Conservation (phyloP, 805 yeast species). For the Millerozyma acaciae region DNA sequence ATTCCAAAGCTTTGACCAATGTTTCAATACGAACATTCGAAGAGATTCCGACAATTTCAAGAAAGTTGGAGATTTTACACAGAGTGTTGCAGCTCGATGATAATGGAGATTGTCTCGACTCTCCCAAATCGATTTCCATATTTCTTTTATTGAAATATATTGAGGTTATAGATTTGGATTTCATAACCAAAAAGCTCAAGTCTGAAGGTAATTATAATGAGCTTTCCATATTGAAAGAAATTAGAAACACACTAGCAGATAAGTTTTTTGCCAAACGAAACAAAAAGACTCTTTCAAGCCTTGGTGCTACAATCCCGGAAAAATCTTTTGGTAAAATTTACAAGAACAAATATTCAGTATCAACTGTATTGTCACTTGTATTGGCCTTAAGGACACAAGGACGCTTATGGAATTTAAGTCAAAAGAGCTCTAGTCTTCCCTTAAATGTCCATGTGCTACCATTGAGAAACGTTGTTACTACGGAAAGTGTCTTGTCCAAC, state of each 20-base stretch:
- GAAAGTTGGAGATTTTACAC: constrained; percentile 45
- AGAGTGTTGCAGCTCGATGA: constrained; percentile 40
- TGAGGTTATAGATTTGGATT: constrained; percentile 5
- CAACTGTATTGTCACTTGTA: constrained; percentile 39
- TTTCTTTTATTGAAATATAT: constrained; percentile 28
- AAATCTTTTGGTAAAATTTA: constrained; percentile 6
- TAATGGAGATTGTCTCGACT: constrained; percentile 23
- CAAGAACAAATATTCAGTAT: constrained; percentile 12
- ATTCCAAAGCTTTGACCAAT: constrained; percentile 30
- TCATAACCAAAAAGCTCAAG: not conserved
- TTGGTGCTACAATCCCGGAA: constrained; percentile 10
- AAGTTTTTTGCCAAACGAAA: not conserved
- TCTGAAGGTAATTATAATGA: not conserved
- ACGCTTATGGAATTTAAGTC: constrained; percentile 40
- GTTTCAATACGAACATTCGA: constrained; percentile 41
- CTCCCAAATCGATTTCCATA: constrained; percentile 31
- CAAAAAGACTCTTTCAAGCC: constrained; percentile 2
- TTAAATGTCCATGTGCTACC: constrained; percentile 34
- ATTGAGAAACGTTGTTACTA: constrained; percentile 9
- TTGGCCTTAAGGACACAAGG: constrained; percentile 49
- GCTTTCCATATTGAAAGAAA: not conserved
- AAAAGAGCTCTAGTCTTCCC: constrained; percentile 26
- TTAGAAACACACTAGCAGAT: constrained; percentile 2
- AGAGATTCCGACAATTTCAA: constrained; percentile 33
- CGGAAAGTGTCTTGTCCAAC: constrained; percentile 13